Conservation (phyloP, 192 early-diverging fungal genomes). For the Entomortierella beljakovae region DNA sequence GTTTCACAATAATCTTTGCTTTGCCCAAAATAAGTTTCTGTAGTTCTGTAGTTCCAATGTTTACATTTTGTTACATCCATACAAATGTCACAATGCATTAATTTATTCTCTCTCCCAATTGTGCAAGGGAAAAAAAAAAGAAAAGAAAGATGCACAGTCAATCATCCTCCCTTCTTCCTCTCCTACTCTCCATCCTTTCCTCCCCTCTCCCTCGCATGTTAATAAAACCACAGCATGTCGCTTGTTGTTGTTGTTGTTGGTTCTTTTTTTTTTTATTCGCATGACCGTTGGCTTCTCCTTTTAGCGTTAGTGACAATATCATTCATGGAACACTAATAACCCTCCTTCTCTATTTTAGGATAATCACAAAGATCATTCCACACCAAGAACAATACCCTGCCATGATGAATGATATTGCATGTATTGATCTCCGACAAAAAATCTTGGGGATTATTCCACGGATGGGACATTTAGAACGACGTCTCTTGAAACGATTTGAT, state of each 20-base stretch:
- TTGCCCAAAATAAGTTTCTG: too few relatives aligned
- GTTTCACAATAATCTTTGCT: background rate
- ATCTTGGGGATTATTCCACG: constrained; percentile 30
- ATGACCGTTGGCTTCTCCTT: too few relatives aligned
- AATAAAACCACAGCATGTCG: background rate
- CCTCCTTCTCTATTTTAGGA: too few relatives aligned
- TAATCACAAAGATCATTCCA: constrained; percentile 48
- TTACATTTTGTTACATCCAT: too few relatives aligned
- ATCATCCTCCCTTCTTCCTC: background rate
- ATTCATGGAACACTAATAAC: too few relatives aligned
- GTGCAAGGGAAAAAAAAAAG: background rate
- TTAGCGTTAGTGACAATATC: too few relatives aligned
- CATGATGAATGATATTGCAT: constrained; percentile 56
- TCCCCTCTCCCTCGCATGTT: too few relatives aligned
- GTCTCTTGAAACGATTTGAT: constrained; percentile 37
- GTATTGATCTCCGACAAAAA: constrained; percentile 52
- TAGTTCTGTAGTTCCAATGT: too few relatives aligned
- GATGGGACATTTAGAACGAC: constrained; percentile 38
- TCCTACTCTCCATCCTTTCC: too few relatives aligned
- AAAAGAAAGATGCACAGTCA: background rate
- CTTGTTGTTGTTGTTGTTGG: background rate
- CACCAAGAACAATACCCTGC: constrained; percentile 23
- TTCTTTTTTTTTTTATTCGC: too few relatives aligned
- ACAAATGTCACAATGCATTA: too few relatives aligned
- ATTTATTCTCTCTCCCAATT: background rate